Percentiles rank a stretch among this genome's conserved stretches.
Conservation (phyloP, 257 asterid species). For the Striga asiatica region DNA sequence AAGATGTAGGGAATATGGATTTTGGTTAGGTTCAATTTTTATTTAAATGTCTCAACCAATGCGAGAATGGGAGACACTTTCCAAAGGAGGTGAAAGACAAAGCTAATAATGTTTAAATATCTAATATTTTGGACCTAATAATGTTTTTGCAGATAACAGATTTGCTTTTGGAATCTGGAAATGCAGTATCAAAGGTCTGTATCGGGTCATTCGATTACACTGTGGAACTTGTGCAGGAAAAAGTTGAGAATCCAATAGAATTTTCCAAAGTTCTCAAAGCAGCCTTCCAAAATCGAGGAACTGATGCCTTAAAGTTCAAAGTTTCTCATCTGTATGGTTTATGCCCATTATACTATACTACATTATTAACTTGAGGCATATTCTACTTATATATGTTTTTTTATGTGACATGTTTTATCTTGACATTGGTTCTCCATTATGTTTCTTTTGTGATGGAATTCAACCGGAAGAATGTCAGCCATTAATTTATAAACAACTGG, state of each 20-base stretch:
- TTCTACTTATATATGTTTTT: slow-evolving; percentile 16
- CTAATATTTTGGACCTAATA: slow-evolving; percentile 28
- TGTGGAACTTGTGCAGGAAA: slow-evolving; percentile 72
- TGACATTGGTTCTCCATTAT: background rate
- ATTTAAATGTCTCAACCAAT: slow-evolving; percentile 1
- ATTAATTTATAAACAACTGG: background rate
- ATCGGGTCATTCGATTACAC: slow-evolving; percentile 50
- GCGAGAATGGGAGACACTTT: slow-evolving; percentile 10
- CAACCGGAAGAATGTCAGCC: slow-evolving; percentile 11
- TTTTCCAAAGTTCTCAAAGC: slow-evolving; percentile 70
- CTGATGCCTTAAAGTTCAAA: slow-evolving; percentile 47
- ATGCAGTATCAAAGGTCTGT: slow-evolving; percentile 41
- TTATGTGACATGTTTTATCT: slow-evolving; percentile 3
- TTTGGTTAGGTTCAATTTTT: background rate
- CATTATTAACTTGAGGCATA: slow-evolving; percentile 9
- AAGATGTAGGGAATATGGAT: background rate
- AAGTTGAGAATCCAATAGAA: slow-evolving; percentile 82
- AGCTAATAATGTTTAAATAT: background rate
- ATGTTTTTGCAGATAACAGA: slow-evolving; percentile 58
- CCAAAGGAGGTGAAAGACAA: slow-evolving; percentile 6
- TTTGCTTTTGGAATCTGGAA: slow-evolving; percentile 67
- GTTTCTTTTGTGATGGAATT: background rate
- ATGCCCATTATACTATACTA: slow-evolving; percentile 14
- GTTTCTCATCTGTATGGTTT: slow-evolving; percentile 87
- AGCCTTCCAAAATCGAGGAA: slow-evolving; percentile 73